phyloP scores from a whole-genome alignment of 805 yeast genomes.

The Suhomyces faveliae region DNA sequence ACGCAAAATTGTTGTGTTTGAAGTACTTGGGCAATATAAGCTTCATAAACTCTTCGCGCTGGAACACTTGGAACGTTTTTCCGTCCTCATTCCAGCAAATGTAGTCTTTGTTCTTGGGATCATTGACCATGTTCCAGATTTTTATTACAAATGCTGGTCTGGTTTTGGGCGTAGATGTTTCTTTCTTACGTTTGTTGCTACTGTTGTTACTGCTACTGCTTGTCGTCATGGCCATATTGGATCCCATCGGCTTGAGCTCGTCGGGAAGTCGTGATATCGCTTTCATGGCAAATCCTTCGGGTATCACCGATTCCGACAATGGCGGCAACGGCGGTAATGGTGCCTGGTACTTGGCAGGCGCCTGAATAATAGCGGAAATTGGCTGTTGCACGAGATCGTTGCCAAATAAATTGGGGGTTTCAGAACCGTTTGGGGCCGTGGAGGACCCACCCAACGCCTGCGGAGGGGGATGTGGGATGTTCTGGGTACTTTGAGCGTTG shows the following conservation, averaged over 20 bases:
- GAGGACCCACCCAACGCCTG: too few relatives aligned
- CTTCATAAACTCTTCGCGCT: slow-evolving; percentile 83
- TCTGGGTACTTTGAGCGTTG: background rate
- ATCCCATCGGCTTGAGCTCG: background rate
- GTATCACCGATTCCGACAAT: slow-evolving; percentile 30
- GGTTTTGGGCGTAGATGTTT: slow-evolving; percentile 43
- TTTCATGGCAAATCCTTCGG: slow-evolving; percentile 19
- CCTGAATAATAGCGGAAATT: background rate
- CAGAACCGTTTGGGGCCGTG: too few relatives aligned
- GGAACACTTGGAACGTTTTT: slow-evolving; percentile 75
- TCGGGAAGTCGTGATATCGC: slow-evolving; percentile 11
- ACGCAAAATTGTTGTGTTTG: slow-evolving; percentile 93
- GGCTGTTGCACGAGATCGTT: background rate
- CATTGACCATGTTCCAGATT: slow-evolving; percentile 95
- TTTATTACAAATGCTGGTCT: slow-evolving; percentile 92
- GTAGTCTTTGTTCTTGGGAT: slow-evolving; percentile 60
- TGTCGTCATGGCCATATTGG: background rate
- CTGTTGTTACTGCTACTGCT: too few relatives aligned
- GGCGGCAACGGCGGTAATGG: slow-evolving; percentile 29
- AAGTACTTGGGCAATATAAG: slow-evolving; percentile 85
- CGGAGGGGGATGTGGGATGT: background rate
- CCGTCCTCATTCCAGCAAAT: slow-evolving; percentile 90
- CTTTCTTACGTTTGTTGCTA: slow-evolving; percentile 28
- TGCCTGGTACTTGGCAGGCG: slow-evolving; percentile 9
- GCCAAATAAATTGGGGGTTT: too few relatives aligned